Evolutionary conservation across 139 green algal genomes (phyloP), one percentile per base, ranked within the genome.

Genomic region (Gonium pectorale): DNA sequence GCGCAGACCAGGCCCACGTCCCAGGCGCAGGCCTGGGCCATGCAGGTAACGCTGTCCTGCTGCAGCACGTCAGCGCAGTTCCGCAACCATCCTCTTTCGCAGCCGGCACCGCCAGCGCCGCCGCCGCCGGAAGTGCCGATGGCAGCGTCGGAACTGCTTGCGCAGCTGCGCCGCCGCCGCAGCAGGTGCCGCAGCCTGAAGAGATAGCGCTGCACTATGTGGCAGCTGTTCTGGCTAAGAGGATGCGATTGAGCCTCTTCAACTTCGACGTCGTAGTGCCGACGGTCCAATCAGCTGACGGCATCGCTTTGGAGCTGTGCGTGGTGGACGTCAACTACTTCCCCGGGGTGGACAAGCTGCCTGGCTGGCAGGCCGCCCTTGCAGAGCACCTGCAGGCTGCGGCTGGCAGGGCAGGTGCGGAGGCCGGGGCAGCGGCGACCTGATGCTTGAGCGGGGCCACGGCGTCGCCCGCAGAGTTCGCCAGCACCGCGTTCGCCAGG

Each of bases 251-350:
- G 0, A 59, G 22, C 29, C 41, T 86, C n/a, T 86, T 86, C 80
- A 86, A 86, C 44, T 86, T 86, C 56, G 80, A 86, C 40, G 40
- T 73, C n/a, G 41, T 86, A n/a, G 68, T 67, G 56, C 68, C 80
- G 1, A n/a, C n/a, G n/a, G n/a, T n/a, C n/a, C n/a, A n/a, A n/a
- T n/a, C n/a, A n/a, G n/a, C n/a, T n/a, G n/a, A n/a, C n/a, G n/a
- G 35, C 37, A 54, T 5, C 8, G 24, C 22, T 6, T 29, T 44
- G 63, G 7, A 46, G 33, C 60, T 84, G 41, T 79, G 51, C 29
- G 85, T 89, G 2, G 75, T 86, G 2, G 85, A 89, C 46, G 64
- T 89, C n/a, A 89, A 89, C 51, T 89, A 86, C 54, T 86, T 86
- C 38, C 85, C 85, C 0, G 85, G 85, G 9, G 86, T 71, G 44